These are phyloP conservation scores for Daldinia loculata DNA, from an alignment of 495 filamentous ascomycete genomes.

Conservation along the genomic window DNA sequence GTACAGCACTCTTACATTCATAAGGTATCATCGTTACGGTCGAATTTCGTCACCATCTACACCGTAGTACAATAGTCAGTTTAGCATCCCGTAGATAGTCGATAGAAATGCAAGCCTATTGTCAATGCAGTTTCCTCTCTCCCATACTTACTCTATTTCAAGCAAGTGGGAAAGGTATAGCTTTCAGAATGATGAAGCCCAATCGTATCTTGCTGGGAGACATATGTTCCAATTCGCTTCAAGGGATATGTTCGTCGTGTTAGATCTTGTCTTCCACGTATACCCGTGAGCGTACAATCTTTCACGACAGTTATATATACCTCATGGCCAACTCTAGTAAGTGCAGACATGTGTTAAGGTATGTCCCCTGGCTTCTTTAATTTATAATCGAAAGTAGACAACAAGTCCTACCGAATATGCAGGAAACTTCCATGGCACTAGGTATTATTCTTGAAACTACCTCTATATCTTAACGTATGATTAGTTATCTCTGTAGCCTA, in stretches of 20 bases:
- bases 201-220: no score
- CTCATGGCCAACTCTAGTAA: background rate
- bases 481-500: background rate
- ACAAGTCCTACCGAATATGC: background rate
- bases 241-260: background rate
- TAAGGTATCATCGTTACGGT: no score
- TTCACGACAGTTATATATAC: background rate
- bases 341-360: background rate
- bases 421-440: background rate
- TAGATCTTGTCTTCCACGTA: background rate
- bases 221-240: no score
- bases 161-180: no score
- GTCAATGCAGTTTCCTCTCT: no score
- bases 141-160: no score
- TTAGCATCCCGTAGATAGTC: no score
- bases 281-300: background rate
- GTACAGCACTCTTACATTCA: background rate
- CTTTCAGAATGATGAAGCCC: no score
- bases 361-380: background rate
- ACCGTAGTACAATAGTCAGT: no score
- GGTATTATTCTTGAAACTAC: background rate
- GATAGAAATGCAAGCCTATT: no score
- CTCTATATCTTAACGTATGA: background rate
- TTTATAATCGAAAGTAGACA: background rate
- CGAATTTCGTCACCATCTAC: no score